Evolutionary conservation across 1,284 basidiomycete genomes (phyloP).

Genomic region (Microbotryum lychnidis-dioicae): DNA sequence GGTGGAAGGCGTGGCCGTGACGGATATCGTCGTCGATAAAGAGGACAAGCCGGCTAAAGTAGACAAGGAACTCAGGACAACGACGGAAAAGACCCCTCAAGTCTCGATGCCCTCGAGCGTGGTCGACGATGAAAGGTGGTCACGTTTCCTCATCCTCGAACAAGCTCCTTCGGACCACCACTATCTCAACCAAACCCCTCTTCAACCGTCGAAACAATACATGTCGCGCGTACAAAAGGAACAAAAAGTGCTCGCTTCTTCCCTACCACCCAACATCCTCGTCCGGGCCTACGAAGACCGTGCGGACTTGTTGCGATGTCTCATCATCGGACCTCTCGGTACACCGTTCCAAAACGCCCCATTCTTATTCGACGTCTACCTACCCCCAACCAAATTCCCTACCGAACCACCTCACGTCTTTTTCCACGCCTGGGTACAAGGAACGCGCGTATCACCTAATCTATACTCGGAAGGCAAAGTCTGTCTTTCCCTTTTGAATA

Average conservation of each 20-base stretch:
- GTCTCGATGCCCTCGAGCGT: conserved; percentile 36
- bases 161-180: conserved; percentile 73
- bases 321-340: conserved; percentile 87
- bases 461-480: conserved; percentile 75
- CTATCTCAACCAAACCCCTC: conserved; percentile 50
- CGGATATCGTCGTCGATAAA: neutral
- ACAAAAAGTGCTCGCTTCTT: conserved; percentile 67
- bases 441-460: conserved; percentile 65
- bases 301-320: conserved; percentile 70
- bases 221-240: conserved; percentile 68
- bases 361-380: conserved; percentile 88
- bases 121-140: conserved; percentile 48
- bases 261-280: conserved; percentile 57
- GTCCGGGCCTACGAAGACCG: conserved; percentile 59
- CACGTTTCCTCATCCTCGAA: conserved; percentile 65
- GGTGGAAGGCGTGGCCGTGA: conserved; percentile 29
- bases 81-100: neutral
- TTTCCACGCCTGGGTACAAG: conserved; percentile 89
- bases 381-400: conserved; percentile 74
- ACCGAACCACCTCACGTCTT: conserved; percentile 76
- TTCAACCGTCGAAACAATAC: conserved; percentile 59
- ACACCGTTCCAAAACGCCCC: conserved; percentile 71
- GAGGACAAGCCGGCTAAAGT: conserved; percentile 11
- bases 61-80: neutral
- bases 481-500: conserved; percentile 81